Evolutionary conservation across 2,329 filamentous ascomycete genomes (phyloP).

Genomic region (Xylariaceae sp.): DNA sequence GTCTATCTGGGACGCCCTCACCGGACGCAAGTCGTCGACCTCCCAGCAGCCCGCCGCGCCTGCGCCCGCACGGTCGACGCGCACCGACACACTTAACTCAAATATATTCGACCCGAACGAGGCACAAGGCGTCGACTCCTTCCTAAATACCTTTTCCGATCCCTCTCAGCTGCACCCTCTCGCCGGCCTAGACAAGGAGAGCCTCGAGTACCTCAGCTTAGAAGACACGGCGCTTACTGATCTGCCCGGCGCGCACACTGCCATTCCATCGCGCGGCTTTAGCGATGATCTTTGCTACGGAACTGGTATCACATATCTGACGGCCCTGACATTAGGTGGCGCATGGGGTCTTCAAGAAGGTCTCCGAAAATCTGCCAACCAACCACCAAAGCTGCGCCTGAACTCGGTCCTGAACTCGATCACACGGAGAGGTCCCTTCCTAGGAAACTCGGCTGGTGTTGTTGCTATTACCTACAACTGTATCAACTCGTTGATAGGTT

Average conservation of each 20-base stretch:
- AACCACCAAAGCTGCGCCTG: constrained; percentile 82
- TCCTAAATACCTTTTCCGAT: constrained; percentile 78
- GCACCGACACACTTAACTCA: constrained; percentile 48
- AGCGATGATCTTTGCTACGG: constrained; percentile 98
- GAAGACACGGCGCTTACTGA: constrained; percentile 88
- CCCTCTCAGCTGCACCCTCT: constrained; percentile 87
- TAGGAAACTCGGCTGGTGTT: constrained; percentile 93
- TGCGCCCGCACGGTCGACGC: constrained; percentile 43
- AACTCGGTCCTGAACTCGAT: constrained; percentile 95
- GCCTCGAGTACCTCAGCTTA: constrained; percentile 88
- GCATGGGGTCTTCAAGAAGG: constrained; percentile 91
- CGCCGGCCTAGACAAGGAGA: constrained; percentile 85
- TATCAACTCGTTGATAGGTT: constrained; percentile 77
- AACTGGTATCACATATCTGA: constrained; percentile 87
- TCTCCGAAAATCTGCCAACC: constrained; percentile 66
- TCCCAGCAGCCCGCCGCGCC: constrained; percentile 34
- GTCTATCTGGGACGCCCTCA: constrained; percentile 58
- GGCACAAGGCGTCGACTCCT: constrained; percentile 77
- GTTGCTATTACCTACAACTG: constrained; percentile 96
- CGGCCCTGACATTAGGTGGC: constrained; percentile 80
- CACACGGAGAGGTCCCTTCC: constrained; percentile 84
- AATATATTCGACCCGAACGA: constrained; percentile 64
- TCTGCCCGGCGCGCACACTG: constrained; percentile 77
- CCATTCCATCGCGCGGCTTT: constrained; percentile 91
- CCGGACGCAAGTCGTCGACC: constrained; percentile 49